Evolutionary conservation across 2,329 filamentous ascomycete genomes (phyloP), one percentile per base, ranked within the genome.

Genomic region (Gremmenia infestans): DNA sequence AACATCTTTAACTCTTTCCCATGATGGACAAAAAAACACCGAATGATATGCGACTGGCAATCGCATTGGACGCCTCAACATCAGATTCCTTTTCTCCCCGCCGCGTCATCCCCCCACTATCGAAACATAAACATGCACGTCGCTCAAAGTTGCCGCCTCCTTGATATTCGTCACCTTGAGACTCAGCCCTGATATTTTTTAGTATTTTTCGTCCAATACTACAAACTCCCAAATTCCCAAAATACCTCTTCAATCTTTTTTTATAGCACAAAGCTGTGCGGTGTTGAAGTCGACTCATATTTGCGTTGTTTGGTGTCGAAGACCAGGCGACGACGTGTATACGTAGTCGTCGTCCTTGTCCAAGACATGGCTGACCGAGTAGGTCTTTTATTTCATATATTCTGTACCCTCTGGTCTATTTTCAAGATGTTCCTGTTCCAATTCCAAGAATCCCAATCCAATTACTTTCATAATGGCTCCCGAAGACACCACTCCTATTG

Each of bases 61-160:
- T 19, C 19, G 17, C 19, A 5, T 17, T 19, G 25, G 49, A 46
- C 52, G 49, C 52, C 49, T 47, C 28, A 42, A 45, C 15, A 2
- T 25, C 50, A 43, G 35, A 17, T n/a, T 19, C 17, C 48, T 7
- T 23, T 45, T 15, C 19, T 14, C 42, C n/a, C 15, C 19, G 5
- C 19, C 42, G 42, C 6, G 42, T 45, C 42, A 45, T 12, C 2
- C n/a, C n/a, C 19, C n/a, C 42, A 17, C 15, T 42, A 52, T 54
- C 57, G 50, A 59, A 50, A 53, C 56, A 53, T 7, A 36, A 48
- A 48, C 48, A 53, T 56, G 57, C 57, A 59, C 57, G 57, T 59
- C n/a, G 42, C 42, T n/a, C 14, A n/a, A 52, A 17, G 5, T 14
- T 15, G 12, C 17, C 36, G 17, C n/a, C 17, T 37, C 48, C 36